Evolutionary conservation across 2,329 filamentous ascomycete species (phyloP).

Genomic region (Huntiella decipiens): DNA sequence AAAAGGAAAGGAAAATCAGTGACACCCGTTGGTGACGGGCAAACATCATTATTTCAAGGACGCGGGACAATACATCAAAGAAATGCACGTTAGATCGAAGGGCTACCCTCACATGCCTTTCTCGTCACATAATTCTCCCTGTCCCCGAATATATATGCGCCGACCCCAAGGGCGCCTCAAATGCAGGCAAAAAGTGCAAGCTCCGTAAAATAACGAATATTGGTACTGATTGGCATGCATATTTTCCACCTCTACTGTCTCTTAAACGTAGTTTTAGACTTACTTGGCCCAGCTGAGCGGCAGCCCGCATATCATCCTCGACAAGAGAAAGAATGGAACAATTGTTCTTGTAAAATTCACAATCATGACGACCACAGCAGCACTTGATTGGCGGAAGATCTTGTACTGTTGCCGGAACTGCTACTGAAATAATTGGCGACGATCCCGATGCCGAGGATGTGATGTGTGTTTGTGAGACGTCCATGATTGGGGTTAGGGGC

Average conservation of each 20-base stretch:
- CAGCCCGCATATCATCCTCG: slow-evolving; percentile 72
- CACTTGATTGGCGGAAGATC: slow-evolving; percentile 33
- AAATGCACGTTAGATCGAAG: no score
- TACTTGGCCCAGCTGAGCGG: slow-evolving; percentile 84
- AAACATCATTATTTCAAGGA: neutral
- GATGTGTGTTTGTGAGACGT: neutral
- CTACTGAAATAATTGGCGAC: neutral
- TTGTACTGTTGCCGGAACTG: slow-evolving; percentile 8
- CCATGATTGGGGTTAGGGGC: slow-evolving; percentile 6
- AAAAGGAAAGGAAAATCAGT: neutral
- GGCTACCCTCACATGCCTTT: no score
- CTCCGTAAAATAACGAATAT: no score
- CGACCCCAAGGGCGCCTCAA: no score
- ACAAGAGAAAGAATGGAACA: slow-evolving; percentile 57
- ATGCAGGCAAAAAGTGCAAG: no score
- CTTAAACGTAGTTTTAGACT: slow-evolving; percentile 20
- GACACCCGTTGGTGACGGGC: neutral
- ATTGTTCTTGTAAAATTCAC: slow-evolving; percentile 66
- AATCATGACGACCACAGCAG: slow-evolving; percentile 71
- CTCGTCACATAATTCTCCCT: no score
- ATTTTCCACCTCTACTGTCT: no score
- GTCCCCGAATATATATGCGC: no score
- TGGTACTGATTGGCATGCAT: no score
- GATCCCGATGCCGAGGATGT: neutral
- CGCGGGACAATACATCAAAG: no score